phyloP scores from a whole-genome alignment of 2,329 filamentous ascomycete genomes.

The Sporothrix luriei region DNA sequence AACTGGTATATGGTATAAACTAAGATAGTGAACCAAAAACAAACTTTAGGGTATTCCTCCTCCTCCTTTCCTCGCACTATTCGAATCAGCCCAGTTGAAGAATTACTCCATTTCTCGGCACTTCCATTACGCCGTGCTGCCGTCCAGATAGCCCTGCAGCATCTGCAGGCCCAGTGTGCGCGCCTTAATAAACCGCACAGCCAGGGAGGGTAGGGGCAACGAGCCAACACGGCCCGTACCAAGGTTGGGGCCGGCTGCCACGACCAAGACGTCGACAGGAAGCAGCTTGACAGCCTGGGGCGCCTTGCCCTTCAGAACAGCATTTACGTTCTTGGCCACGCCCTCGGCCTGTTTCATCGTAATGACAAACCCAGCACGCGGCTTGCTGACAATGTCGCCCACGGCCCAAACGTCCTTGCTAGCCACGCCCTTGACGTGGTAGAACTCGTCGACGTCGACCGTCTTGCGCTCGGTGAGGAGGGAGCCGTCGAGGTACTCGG shows the following conservation, averaged over 20 bases:
- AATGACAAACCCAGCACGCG: conserved; percentile 49
- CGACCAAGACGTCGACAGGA: conserved; percentile 54
- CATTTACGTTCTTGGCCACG: conserved; percentile 58
- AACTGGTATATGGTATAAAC: background rate
- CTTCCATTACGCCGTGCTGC: conserved; percentile 45
- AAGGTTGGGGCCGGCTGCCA: conserved; percentile 53
- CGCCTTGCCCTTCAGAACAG: conserved; percentile 49
- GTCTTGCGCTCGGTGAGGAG: conserved; percentile 51
- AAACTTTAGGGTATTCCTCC: conserved; percentile 10
- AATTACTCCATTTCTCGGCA: conserved; percentile 1
- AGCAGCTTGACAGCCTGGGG: conserved; percentile 51
- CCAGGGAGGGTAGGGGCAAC: conserved; percentile 54
- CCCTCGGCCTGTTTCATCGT: conserved; percentile 57
- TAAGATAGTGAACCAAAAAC: background rate
- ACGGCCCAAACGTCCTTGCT: conserved; percentile 53
- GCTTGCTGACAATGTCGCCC: conserved; percentile 57
- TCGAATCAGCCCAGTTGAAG: background rate
- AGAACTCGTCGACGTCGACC: conserved; percentile 55
- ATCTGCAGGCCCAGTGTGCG: conserved; percentile 53
- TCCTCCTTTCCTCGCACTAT: background rate
- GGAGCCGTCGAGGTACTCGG: conserved; percentile 52
- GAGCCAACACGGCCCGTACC: conserved; percentile 52
- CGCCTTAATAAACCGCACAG: conserved; percentile 57
- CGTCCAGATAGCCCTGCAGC: conserved; percentile 52
- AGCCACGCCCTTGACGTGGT: conserved; percentile 50